phyloP scores from a whole-genome alignment of 257 asterid genomes.

The Pogostemon cablin region DNA sequence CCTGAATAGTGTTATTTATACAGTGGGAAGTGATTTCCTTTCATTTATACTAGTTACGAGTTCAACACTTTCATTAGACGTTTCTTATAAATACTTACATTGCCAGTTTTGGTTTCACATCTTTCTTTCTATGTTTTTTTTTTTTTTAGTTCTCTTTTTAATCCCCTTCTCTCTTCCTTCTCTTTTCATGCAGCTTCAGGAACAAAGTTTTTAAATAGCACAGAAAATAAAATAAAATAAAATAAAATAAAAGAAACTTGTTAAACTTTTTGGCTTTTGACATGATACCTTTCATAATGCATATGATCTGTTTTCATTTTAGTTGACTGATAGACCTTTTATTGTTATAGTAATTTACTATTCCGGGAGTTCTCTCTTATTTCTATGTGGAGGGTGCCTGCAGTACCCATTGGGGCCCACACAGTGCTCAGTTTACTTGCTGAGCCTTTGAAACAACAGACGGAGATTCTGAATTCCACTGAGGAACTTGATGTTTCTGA shows the following conservation, averaged over 20 bases:
- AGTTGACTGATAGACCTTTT: constrained; percentile 36
- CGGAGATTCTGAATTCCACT: constrained; percentile 58
- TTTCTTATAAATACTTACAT: constrained; percentile 18
- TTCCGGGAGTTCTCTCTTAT: constrained; percentile 96
- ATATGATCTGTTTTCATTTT: constrained; percentile 12
- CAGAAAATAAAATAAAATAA: neutral
- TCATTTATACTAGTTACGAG: constrained; percentile 7
- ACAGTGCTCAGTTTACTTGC: constrained; percentile 91
- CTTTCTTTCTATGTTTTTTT: neutral
- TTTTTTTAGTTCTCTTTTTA: no score
- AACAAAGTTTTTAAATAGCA: neutral
- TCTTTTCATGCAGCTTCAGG: constrained; percentile 3
- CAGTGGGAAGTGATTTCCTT: constrained; percentile 14
- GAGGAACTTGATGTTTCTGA: constrained; percentile 66
- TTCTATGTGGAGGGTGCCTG: constrained; percentile 98
- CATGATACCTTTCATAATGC: constrained; percentile 14
- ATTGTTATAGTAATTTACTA: constrained; percentile 74
- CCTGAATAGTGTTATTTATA: constrained; percentile 20
- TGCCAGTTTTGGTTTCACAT: constrained; percentile 8
- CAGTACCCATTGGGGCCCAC: constrained; percentile 93
- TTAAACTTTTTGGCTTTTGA: neutral
- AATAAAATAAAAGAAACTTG: neutral
- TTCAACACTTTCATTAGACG: neutral
- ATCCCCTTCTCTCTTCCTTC: no score
- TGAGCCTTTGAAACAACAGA: constrained; percentile 86